These are phyloP conservation scores for Echinochloa phyllopogon DNA, from an alignment of 176 grass and related monocot genomes.

Conservation along the genomic window DNA sequence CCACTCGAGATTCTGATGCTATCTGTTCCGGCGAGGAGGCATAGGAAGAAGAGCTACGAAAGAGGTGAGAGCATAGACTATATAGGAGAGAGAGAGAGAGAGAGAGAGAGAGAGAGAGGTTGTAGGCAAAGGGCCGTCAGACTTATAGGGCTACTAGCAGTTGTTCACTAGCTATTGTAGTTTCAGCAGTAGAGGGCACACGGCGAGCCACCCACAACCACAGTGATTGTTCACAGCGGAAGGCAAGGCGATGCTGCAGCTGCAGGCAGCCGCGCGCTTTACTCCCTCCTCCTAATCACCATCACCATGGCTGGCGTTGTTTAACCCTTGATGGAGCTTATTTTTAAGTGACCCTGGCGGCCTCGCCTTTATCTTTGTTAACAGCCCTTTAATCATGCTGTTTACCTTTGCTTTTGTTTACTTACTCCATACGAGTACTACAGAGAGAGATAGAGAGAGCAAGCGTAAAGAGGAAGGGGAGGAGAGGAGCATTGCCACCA, in stretches of 20 bases:
- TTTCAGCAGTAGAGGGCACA: constrained; percentile 22
- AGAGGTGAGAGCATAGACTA: constrained; percentile 38
- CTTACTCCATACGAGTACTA: constrained; percentile 32
- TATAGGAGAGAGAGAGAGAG: not conserved
- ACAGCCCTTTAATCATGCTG: constrained; percentile 75
- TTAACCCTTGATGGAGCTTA: constrained; percentile 45
- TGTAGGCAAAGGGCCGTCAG: constrained; percentile 48
- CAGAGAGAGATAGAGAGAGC: not conserved
- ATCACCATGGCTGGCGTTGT: constrained; percentile 34
- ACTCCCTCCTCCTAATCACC: constrained; percentile 38
- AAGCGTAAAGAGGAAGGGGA: constrained; percentile 54
- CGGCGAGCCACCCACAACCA: constrained; percentile 22
- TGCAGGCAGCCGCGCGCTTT: constrained; percentile 42
- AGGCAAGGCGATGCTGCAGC: not conserved
- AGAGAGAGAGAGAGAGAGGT: not conserved
- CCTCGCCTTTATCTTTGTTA: constrained; percentile 57
- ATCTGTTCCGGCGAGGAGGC: constrained; percentile 41
- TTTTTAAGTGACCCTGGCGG: constrained; percentile 24
- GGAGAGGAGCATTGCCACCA: not conserved
- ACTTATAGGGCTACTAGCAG: constrained; percentile 51
- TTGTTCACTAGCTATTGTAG: constrained; percentile 52
- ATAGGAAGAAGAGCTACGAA: constrained; percentile 51
- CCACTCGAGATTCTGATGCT: constrained; percentile 49
- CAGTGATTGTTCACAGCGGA: not conserved
- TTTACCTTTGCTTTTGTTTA: constrained; percentile 74